Evolutionary conservation across 176 grass and related monocot genomes (phyloP), one percentile per base, ranked within the genome.

Genomic region (Pontederia crassipes): DNA sequence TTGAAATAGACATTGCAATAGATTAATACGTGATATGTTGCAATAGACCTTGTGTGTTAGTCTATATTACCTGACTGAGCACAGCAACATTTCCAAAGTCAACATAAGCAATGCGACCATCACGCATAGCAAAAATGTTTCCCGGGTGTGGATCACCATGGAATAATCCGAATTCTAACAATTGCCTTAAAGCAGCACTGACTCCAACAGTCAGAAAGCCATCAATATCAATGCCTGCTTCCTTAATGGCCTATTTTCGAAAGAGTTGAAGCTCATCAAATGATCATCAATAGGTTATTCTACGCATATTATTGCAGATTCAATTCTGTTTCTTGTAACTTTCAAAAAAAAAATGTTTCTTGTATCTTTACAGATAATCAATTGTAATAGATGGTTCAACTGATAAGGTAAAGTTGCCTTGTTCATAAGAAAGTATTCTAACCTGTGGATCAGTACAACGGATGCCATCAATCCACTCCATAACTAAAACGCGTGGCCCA

Each of bases 401-500:
- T 46, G 8, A 15, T 12, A 18, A 17, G 45, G 40, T 16, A 62
- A 47, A 17, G 32, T 40, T 40, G 32, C 32, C 32, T 40, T 4
- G 32, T 40, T 40, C 32, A 40, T 4, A 40, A 40, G 2, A 40
- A 40, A 40, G 32, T 4, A 40, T 40, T 40, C 48, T 75, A 71
- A 97, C 92, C 92, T 88, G 78, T 71, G 92, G 92, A 46, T 97
- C 70, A 18, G 92, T 97, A 72, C 92, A 91, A 78, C 92, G 78
- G 61, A 97, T 91, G 62, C 92, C 92, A 80, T 91, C 84, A 68
- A 97, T 97, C 92, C 92, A 97, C 73, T 97, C 92, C 92, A 97
- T 97, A 56, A 88, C 92, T 69, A 97, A 72, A 83, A 91, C 92
- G 67, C 81, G 81, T 57, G 87, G 72, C 61, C 93, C 87, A 10